Percentiles rank a stretch among this genome's conserved stretches.
phyloP scores from a whole-genome alignment of 345 rosid species.

The Psidium friedrichsthalianum region DNA sequence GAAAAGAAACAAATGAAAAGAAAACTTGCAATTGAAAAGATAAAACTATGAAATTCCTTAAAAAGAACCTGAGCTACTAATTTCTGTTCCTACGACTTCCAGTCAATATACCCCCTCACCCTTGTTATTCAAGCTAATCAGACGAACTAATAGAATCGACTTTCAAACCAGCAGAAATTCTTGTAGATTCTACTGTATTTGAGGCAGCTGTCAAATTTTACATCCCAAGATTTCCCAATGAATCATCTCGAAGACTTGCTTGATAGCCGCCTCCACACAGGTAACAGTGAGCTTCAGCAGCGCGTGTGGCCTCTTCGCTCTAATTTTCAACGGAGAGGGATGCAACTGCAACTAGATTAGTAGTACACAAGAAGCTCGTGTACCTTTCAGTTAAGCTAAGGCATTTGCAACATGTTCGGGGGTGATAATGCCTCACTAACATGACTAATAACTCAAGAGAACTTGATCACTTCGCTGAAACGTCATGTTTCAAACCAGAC shows the following conservation, averaged over 20 bases:
- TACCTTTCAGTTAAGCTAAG: not conserved
- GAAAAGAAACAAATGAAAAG: not conserved
- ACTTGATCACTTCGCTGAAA: not conserved
- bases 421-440: no score
- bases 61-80: not conserved
- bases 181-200: not conserved
- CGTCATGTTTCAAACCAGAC: not conserved
- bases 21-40: not conserved
- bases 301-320: constrained; percentile 41
- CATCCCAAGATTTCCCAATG: not conserved
- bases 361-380: not conserved
- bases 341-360: constrained; percentile 13
- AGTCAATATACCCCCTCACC: not conserved
- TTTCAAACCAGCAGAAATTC: not conserved
- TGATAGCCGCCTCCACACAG: constrained; percentile 63
- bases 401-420: not conserved
- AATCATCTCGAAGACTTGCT: constrained; percentile 36
- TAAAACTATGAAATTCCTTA: not conserved
- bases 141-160: not conserved
- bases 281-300: constrained; percentile 65
- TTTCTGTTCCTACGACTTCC: not conserved
- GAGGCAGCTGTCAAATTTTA: not conserved
- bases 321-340: constrained; percentile 54
- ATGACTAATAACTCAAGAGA: not conserved
- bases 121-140: not conserved